phyloP scores from a whole-genome alignment of 2,329 filamentous ascomycete genomes.

The Aureobasidium sp. region DNA sequence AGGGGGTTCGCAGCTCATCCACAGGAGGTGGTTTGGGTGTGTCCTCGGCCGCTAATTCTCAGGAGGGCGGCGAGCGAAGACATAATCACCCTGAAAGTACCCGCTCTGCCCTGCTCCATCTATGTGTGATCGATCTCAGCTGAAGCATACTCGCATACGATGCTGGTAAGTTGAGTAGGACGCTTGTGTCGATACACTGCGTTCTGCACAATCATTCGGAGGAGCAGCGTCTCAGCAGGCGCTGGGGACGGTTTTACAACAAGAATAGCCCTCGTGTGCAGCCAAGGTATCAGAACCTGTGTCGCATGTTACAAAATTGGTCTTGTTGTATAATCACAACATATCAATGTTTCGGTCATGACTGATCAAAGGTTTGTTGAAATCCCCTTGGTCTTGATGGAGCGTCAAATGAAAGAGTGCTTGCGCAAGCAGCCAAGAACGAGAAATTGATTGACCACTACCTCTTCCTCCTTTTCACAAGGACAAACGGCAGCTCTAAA shows the following conservation, averaged over 20 bases:
- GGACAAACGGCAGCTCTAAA: neutral
- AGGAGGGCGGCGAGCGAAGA: constrained; percentile 5
- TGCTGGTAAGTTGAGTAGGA: neutral
- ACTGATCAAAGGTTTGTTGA: neutral
- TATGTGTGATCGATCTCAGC: neutral
- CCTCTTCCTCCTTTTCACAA: neutral
- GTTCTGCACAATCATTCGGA: neutral
- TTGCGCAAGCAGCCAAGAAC: constrained; percentile 6
- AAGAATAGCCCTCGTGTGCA: neutral
- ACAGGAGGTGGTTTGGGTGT: constrained; percentile 5
- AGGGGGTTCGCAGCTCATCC: neutral
- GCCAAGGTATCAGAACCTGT: neutral
- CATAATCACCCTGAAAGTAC: constrained; percentile 2
- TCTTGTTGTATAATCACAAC: neutral
- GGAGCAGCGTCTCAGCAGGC: constrained; percentile 1
- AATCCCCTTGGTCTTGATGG: neutral
- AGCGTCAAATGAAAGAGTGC: neutral
- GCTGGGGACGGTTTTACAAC: neutral
- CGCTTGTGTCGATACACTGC: neutral
- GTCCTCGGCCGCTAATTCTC: constrained; percentile 5
- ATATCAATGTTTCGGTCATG: neutral
- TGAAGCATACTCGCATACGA: neutral
- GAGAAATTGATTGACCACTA: neutral
- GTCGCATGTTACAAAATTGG: neutral
- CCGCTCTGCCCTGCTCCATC: neutral